These are phyloP conservation scores for Trichophyton verrucosum DNA, from an alignment of 2,329 filamentous ascomycete genomes.

Conservation along the genomic window DNA sequence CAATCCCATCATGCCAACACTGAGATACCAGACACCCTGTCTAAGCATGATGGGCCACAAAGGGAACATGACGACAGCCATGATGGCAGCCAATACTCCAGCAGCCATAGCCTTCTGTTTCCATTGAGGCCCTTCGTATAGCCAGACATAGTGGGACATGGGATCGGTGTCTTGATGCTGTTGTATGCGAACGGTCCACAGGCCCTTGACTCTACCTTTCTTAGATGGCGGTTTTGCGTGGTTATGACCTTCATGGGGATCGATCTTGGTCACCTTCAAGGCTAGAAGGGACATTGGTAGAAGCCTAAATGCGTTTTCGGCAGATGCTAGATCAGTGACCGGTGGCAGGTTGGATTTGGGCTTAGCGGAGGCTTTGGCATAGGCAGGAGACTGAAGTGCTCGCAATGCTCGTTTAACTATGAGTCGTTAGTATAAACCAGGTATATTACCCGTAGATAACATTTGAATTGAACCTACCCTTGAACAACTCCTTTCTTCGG, in stretches of 20 bases:
- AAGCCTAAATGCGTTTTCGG: constrained; percentile 89
- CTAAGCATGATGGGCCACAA: constrained; percentile 87
- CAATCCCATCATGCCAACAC: constrained; percentile 81
- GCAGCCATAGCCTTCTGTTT: constrained; percentile 86
- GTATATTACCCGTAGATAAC: background rate
- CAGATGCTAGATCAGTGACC: constrained; percentile 74
- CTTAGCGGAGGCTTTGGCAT: constrained; percentile 67
- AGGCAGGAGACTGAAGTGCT: constrained; percentile 75
- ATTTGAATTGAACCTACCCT: constrained; percentile 46
- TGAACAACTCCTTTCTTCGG: constrained; percentile 97
- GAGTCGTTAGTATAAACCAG: background rate
- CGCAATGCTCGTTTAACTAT: constrained; percentile 91
- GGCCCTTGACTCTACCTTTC: constrained; percentile 81
- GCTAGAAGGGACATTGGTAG: constrained; percentile 90
- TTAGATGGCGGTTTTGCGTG: constrained; percentile 53
- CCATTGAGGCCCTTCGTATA: constrained; percentile 88
- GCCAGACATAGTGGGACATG: constrained; percentile 81
- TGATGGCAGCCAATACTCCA: constrained; percentile 69
- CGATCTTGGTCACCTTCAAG: constrained; percentile 72
- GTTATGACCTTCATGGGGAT: constrained; percentile 63
- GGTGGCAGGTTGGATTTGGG: constrained; percentile 84
- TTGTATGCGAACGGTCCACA: constrained; percentile 92
- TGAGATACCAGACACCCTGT: constrained; percentile 92
- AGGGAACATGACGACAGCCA: constrained; percentile 85
- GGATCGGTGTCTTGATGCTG: constrained; percentile 69